Percentiles rank a stretch among this genome's conserved stretches.
Evolutionary conservation across 2,329 filamentous ascomycete species (phyloP).

Genomic region (Paraphoma sp.): DNA sequence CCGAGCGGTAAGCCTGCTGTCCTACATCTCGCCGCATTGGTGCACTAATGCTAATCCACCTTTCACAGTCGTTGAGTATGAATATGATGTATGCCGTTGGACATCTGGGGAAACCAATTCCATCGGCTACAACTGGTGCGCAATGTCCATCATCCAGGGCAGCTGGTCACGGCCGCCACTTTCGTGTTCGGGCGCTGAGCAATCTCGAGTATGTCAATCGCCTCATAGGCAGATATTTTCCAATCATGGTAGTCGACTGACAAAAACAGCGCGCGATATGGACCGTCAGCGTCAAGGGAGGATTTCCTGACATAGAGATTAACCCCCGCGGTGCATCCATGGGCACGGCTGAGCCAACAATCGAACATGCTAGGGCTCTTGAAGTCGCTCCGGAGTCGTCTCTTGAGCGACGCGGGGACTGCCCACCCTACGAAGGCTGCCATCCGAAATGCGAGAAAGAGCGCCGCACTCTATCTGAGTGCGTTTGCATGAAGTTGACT

Average conservation of each 20-base stretch:
- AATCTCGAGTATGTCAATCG: too few relatives aligned
- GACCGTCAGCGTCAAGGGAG: too few relatives aligned
- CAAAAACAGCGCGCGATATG: too few relatives aligned
- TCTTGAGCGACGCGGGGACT: neutral
- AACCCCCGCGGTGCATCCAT: too few relatives aligned
- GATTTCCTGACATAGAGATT: too few relatives aligned
- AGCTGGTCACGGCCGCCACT: conserved; percentile 2
- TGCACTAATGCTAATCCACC: neutral
- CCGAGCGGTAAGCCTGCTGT: neutral
- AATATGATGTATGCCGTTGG: too few relatives aligned
- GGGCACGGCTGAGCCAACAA: too few relatives aligned
- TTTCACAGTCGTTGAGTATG: neutral
- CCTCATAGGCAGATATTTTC: too few relatives aligned
- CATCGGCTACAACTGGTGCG: too few relatives aligned
- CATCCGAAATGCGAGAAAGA: neutral
- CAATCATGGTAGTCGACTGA: too few relatives aligned
- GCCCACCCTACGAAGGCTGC: neutral
- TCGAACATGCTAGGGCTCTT: neutral
- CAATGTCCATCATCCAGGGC: neutral
- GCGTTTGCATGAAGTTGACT: neutral
- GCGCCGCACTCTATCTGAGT: neutral
- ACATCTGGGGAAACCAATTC: too few relatives aligned
- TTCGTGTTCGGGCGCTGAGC: conserved; percentile 2
- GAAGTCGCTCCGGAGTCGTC: neutral
- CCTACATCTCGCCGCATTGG: neutral